Evolutionary conservation across 306 rosid species (phyloP).

Genomic region (Betula pendula): DNA sequence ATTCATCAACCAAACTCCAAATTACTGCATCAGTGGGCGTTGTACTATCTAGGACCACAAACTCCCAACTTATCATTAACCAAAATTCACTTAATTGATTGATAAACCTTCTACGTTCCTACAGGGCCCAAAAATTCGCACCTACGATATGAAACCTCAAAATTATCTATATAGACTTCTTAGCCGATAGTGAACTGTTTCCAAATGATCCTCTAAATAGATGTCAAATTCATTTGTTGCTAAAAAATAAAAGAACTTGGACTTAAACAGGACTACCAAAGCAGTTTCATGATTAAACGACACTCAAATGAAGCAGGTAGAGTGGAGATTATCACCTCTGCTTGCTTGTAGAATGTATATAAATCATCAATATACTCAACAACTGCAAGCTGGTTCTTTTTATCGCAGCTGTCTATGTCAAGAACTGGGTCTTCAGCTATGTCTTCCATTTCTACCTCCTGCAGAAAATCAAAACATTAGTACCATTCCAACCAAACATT

Average conservation of each 20-base stretch:
- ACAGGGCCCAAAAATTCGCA: not conserved
- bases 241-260: not conserved
- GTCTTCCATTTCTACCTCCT: slow-evolving; percentile 58
- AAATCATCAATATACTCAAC: slow-evolving; percentile 54
- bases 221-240: not conserved
- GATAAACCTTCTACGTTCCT: not conserved
- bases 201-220: not conserved
- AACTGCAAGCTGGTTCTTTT: slow-evolving; percentile 42
- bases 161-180: not conserved
- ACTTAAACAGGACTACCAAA: not conserved
- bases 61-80: not conserved
- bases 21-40: not conserved
- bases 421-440: slow-evolving; percentile 39
- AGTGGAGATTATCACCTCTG: slow-evolving; percentile 40
- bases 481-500: not conserved
- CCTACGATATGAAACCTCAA: not conserved
- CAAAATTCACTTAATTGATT: not conserved
- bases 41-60: not conserved
- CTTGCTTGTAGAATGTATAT: slow-evolving; percentile 41
- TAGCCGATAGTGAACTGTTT: not conserved
- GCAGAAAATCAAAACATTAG: slow-evolving; percentile 1
- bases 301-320: not conserved
- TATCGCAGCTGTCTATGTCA: slow-evolving; percentile 45
- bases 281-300: not conserved
- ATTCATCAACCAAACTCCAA: not conserved